Base-by-base conservation (phyloP, 2,329 filamentous ascomycete species). In the Hyphodiscus sp. region DNA sequence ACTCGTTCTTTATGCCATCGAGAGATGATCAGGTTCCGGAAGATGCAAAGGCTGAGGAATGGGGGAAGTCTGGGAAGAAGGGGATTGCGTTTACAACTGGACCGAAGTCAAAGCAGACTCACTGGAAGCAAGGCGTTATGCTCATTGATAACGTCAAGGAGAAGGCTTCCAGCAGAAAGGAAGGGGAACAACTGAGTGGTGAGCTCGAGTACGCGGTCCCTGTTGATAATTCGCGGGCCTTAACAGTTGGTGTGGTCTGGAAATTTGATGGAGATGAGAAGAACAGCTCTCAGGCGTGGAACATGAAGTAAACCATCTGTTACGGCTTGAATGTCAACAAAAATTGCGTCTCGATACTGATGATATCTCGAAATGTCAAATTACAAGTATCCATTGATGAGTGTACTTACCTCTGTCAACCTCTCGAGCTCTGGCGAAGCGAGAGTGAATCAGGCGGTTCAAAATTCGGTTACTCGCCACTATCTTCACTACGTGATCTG, bases 1-100 rank as follows among this genome's bases (percentile, higher is more conserved):
- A 97, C 69, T 92, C 87, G 20, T 94, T 94, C 75, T 96, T 96
- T 71, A 81, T 87, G 60, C 82, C 84, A 10, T 79, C 80, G 0
- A 73, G 78, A 38, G 72, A 76, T 38, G 69, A 73, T 48, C 63
- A 65, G 26, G 67, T 80, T 46, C 74, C 74, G 9, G 71, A 76
- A 29, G 70, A 78, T 56, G 74, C 74, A n/a, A 80, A 82, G 49
- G 81, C 83, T 0, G 75, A 83, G 52, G 75, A 79, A 3, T 91
- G 86, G 81, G 71, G 69, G 20, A 78, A 80, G 58, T 64, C 70
- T 20, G 73, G 75, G 30, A 80, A 70, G 38, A 76, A 85, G 59
- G 81, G 85, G 49, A 78, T 90, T n/a, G 86, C 88, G 0, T 96
- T 96, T 69, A 95, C 91, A 8, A 97, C 91, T 1, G 89, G 91